Evolutionary conservation across 1,139 yeast species (phyloP), one percentile per base, ranked within the genome.

Genomic region (Hansenula anomala): DNA sequence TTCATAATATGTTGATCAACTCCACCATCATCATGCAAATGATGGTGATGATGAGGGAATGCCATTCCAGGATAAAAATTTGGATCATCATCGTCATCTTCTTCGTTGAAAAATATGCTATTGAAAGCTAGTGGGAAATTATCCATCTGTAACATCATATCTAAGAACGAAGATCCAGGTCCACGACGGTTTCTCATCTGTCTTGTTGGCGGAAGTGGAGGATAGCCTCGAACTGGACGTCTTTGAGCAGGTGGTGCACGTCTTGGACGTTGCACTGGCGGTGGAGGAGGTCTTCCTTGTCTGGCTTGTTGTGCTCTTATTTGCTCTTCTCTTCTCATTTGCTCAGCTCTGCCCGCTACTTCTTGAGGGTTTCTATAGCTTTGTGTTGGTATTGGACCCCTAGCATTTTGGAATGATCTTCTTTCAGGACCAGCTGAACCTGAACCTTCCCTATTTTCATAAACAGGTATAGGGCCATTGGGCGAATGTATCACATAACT

Each of bases 1-100:
- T 52, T 48, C 36, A 63, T 52, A 14, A 63, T 54, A 37, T 54
- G 48, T 33, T 51, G 57, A 8, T 72, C 67, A 9, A 64, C 51
- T 15, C 51, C 59, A 23, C 59, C 63, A 12, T 56, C 63, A 25
- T 48, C 55, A 4, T 6, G 16, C 6, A n/a, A 18, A 12, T 18
- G 23, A 11, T 23, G 9, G 9, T 13, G 13, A 23, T 11, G 13
- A 4, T 13, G 5, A 10, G 14, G 15, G 6, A 13, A 13, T 28
- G 4, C 4, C 22, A 28, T 18, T 39, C 52, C 32, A 3, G 34
- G 36, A 10, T 14, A 19, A 12, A 41, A 44, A 3, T 41, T 43
- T 11, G 44, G 48, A 17, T 45, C 48, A 15, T 34, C 39, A 3
- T 41, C 54, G 11, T 43, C 47, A 16, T 42, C 46, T 8, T 43